Percentiles rank a stretch among this genome's conserved stretches.
phyloP scores from a whole-genome alignment of 192 early-diverging fungal genomes.

The Coemansia sp. region DNA sequence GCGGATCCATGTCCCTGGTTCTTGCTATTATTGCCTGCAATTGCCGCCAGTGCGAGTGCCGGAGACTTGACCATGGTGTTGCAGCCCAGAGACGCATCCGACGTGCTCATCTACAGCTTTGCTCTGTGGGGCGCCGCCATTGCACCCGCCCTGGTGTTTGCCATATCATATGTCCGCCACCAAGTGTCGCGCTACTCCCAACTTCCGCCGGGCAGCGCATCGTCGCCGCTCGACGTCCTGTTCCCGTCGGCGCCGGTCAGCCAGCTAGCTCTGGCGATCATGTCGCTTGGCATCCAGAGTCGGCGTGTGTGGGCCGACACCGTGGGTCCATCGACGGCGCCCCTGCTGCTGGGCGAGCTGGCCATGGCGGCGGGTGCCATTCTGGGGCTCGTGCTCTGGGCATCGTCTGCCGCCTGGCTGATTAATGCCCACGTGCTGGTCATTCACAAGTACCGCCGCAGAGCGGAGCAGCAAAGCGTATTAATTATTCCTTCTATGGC shows the following conservation, averaged over 20 bases:
- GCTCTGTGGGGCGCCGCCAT: constrained; percentile 29
- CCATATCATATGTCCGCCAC: constrained; percentile 11
- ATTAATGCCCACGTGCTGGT: constrained; percentile 20
- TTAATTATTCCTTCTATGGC: not conserved
- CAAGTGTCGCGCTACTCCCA: not conserved
- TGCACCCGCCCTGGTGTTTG: constrained; percentile 12
- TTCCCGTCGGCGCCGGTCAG: constrained; percentile 13
- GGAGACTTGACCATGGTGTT: constrained; percentile 25
- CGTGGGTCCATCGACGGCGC: constrained; percentile 27
- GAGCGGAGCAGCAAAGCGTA: not conserved
- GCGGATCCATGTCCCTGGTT: too few relatives aligned
- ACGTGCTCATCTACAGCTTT: constrained; percentile 10
- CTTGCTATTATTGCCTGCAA: constrained; percentile 18
- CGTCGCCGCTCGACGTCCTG: not conserved
- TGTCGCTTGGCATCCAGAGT: constrained; percentile 38
- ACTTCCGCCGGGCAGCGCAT: not conserved
- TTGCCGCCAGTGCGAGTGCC: constrained; percentile 11
- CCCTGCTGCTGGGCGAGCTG: constrained; percentile 42
- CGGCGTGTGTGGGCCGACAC: constrained; percentile 34
- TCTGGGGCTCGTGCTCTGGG: constrained; percentile 41
- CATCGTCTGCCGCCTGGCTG: constrained; percentile 26
- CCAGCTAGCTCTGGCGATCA: constrained; percentile 31
- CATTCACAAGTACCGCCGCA: not conserved
- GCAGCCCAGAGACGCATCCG: constrained; percentile 8
- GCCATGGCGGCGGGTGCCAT: constrained; percentile 43